Percentiles rank a stretch among this genome's conserved stretches.
Evolutionary conservation across 2,329 filamentous ascomycete genomes (phyloP).

Genomic region (Trematosphaeria pertusa): DNA sequence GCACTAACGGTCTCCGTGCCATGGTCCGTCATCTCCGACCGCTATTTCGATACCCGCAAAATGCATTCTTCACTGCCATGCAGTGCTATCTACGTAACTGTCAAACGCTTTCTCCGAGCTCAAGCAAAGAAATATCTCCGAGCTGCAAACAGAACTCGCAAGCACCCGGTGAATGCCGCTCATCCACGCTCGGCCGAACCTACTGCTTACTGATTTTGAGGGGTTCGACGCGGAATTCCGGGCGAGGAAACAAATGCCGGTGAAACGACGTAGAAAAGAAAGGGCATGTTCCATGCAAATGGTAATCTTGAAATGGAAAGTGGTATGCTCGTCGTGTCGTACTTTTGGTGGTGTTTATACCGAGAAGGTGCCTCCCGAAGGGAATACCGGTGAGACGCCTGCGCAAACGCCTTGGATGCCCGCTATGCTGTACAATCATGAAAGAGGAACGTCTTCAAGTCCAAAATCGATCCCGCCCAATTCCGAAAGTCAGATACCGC

Average conservation of each 20-base stretch:
- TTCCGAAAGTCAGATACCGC: background rate
- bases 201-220: too few relatives aligned
- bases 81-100: conserved; percentile 9
- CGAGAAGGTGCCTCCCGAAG: conserved; percentile 16
- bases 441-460: conserved; percentile 14
- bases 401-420: conserved; percentile 40
- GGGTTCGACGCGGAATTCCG: too few relatives aligned
- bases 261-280: too few relatives aligned
- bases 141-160: too few relatives aligned
- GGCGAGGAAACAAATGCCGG: too few relatives aligned
- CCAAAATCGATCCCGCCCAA: conserved; percentile 7
- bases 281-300: too few relatives aligned
- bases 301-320: conserved; percentile 27
- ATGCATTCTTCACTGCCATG: conserved; percentile 5
- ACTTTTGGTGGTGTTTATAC: conserved; percentile 32
- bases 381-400: conserved; percentile 29
- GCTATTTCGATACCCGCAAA: background rate
- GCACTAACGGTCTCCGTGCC: too few relatives aligned
- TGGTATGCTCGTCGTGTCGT: conserved; percentile 37
- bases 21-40: conserved; percentile 6
- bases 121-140: too few relatives aligned
- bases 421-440: conserved; percentile 44
- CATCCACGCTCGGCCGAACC: too few relatives aligned
- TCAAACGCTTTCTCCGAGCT: background rate
- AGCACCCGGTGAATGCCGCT: too few relatives aligned